Conservation (phyloP, 495 filamentous ascomycete genomes). For the Xylaria intraflava region DNA sequence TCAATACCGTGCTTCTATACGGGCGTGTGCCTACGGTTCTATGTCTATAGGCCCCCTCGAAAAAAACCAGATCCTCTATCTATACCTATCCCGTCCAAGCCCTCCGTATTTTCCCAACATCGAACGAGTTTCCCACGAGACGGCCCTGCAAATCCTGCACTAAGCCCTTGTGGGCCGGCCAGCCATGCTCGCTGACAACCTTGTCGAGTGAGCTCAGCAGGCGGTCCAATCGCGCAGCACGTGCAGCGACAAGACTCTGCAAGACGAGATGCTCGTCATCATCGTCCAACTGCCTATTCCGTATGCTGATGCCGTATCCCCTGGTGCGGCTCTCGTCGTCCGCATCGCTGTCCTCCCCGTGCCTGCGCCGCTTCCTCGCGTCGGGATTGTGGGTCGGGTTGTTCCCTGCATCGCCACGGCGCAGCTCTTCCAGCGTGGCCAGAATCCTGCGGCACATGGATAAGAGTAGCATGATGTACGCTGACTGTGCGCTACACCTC, state of each 20-base stretch:
- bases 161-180: conserved; percentile 10
- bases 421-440: conserved; percentile 1
- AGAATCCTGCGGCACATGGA: conserved; percentile 11
- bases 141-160: conserved; percentile 6
- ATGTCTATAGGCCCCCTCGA: not conserved
- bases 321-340: conserved; percentile 2
- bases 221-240: conserved; percentile 7
- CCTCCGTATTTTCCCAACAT: conserved; percentile 6
- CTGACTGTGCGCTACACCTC: conserved; percentile 5
- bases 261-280: conserved; percentile 14
- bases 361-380: not conserved
- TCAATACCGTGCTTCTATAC: too few relatives aligned
- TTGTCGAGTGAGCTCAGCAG: conserved; percentile 5
- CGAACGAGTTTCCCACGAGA: not conserved
- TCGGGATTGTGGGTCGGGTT: not conserved
- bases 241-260: conserved; percentile 11
- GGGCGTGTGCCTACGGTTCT: not conserved
- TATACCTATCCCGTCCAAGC: conserved; percentile 4
- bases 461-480: conserved; percentile 13
- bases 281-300: conserved; percentile 8
- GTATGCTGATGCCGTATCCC: conserved; percentile 10
- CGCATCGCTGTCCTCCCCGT: not conserved
- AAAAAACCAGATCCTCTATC: too few relatives aligned
- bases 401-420: not conserved
- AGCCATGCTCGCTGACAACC: conserved; percentile 8